Percentiles rank a stretch among this genome's conserved stretches.
These are phyloP conservation scores for Fomitopsis pinicola DNA, from an alignment of 1,284 basidiomycete genomes.

Conservation along the genomic window DNA sequence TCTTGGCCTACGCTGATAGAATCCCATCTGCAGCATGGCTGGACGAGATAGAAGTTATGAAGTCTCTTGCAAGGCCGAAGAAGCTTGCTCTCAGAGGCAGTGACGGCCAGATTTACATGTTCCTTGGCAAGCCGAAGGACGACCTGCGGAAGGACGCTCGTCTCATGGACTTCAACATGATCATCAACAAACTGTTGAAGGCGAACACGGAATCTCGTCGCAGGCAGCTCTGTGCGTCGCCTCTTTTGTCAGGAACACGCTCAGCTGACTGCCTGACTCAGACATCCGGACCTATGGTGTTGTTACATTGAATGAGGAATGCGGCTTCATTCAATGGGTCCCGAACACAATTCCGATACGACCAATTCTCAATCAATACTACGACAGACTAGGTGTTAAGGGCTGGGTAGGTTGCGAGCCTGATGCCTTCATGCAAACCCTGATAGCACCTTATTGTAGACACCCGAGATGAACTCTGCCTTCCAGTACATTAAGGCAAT, in stretches of 20 bases:
- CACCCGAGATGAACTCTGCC: constrained; percentile 47
- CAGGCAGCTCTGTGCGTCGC: constrained; percentile 75
- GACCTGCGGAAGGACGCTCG: constrained; percentile 97
- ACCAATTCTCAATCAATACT: constrained; percentile 73
- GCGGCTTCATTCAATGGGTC: constrained; percentile 99
- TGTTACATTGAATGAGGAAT: constrained; percentile 95
- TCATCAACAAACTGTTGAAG: constrained; percentile 97
- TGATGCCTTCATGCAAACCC: background rate
- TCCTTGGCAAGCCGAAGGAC: constrained; percentile 97
- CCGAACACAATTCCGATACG: constrained; percentile 89
- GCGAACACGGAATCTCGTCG: constrained; percentile 91
- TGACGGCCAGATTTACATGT: constrained; percentile 84
- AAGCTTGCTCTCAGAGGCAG: constrained; percentile 87
- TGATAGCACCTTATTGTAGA: constrained; percentile 19
- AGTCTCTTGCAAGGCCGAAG: constrained; percentile 87
- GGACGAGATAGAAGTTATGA: constrained; percentile 91
- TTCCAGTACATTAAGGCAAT: constrained; percentile 56
- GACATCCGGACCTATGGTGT: constrained; percentile 97
- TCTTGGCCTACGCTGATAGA: background rate
- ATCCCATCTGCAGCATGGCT: constrained; percentile 50
- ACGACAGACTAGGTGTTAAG: constrained; percentile 57
- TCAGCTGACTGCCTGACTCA: constrained; percentile 28
- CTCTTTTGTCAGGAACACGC: background rate
- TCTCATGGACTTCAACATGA: constrained; percentile 97
- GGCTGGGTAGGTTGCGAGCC: constrained; percentile 51